Percentiles rank a stretch among this genome's conserved stretches.
Conservation (phyloP, 2,329 filamentous ascomycete species). For the Fusarium miscanthi region DNA sequence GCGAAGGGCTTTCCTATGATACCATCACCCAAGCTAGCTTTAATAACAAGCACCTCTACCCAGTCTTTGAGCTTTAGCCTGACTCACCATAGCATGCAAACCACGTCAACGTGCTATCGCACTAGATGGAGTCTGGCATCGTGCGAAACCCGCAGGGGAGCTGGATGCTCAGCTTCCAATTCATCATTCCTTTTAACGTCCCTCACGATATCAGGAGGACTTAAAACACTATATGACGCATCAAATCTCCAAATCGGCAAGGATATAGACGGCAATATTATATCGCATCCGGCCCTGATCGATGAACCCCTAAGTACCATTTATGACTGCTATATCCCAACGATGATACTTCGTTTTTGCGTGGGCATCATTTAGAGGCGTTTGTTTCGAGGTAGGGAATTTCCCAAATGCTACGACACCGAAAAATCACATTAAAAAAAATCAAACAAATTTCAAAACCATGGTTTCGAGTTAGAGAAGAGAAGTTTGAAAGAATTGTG, state of each 20-base stretch:
- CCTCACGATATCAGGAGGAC: background rate
- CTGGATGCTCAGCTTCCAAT: conserved; percentile 25
- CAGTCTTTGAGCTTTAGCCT: conserved; percentile 17
- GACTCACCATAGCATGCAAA: conserved; percentile 17
- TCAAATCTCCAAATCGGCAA: conserved; percentile 1
- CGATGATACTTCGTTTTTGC: conserved; percentile 19
- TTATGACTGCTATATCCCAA: conserved; percentile 26
- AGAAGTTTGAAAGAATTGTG: conserved; percentile 6
- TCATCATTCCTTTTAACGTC: background rate
- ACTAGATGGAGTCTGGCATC: conserved; percentile 20
- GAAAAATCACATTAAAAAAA: conserved; percentile 1
- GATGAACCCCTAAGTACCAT: conserved; percentile 1
- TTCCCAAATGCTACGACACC: conserved; percentile 24
- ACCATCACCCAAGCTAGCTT: conserved; percentile 15
- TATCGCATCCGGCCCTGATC: background rate
- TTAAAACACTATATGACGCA: background rate
- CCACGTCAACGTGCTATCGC: conserved; percentile 6
- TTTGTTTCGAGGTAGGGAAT: conserved; percentile 30
- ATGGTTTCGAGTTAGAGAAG: conserved; percentile 33
- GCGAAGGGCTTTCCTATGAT: conserved; percentile 71
- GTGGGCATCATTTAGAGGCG: conserved; percentile 44
- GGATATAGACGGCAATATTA: conserved; percentile 15
- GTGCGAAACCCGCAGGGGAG: conserved; percentile 34
- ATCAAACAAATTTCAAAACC: background rate
- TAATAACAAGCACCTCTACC: conserved; percentile 17